These are phyloP conservation scores for Trapa incisa DNA, from an alignment of 345 rosid genomes.

Conservation along the genomic window DNA sequence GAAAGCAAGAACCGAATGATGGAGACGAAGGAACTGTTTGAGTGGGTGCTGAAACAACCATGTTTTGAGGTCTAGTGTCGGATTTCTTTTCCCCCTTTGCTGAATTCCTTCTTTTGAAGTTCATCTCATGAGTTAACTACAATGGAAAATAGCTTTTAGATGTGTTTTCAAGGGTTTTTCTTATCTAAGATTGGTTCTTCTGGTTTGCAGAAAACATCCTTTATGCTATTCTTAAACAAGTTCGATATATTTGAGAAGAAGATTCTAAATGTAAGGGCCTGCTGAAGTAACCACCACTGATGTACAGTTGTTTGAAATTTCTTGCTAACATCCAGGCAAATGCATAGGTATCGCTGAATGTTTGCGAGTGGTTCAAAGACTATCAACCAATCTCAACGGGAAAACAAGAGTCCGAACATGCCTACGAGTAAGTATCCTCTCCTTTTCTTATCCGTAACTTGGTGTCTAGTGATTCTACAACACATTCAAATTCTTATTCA, in stretches of 20 bases:
- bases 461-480: too few species aligned
- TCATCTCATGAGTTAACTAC: too few species aligned
- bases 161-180: too few species aligned
- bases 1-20: conserved; percentile 84
- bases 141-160: background rate
- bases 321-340: conserved; percentile 3
- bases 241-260: conserved; percentile 95
- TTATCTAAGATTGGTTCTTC: conserved; percentile 1
- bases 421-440: conserved; percentile 63
- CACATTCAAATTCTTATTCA: background rate
- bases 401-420: conserved; percentile 89
- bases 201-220: conserved; percentile 77
- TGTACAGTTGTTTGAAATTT: conserved; percentile 2
- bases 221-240: conserved; percentile 94
- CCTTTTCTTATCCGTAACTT: background rate
- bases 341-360: conserved; percentile 69
- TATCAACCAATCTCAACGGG: conserved; percentile 78
- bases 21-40: conserved; percentile 85
- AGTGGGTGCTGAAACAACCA: conserved; percentile 96
- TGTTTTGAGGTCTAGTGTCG: conserved; percentile 68
- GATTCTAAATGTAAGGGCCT: conserved; percentile 55
- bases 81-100: conserved; percentile 2
- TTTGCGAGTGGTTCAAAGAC: conserved; percentile 89
- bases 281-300: background rate
- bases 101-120: background rate